Evolutionary conservation across 192 early-diverging fungal species (phyloP), one percentile per base, ranked within the genome.

Genomic region (Podila epigama): DNA sequence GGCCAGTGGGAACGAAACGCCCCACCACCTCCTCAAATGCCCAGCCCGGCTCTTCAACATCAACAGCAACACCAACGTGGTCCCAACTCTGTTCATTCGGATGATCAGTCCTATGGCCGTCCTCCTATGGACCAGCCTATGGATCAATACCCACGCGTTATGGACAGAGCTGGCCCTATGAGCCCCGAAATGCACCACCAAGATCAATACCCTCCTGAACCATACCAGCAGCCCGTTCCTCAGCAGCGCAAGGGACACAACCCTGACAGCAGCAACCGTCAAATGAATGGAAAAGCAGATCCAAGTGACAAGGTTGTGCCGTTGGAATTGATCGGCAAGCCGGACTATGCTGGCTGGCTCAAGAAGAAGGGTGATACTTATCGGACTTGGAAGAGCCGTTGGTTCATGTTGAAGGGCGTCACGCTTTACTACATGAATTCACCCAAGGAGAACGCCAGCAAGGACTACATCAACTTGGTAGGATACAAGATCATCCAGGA

Each of bases 401-500:
- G 79, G 82, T 88, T 85, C 69, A 80, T 88, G 27, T 58, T 88
- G 22, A 86, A 88, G 58, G 86, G 82, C 5, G 55, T 66, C 8
- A 81, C 82, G 31, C 42, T 88, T 11, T 88, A 79, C 58, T 87
- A 87, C 59, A 84, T 88, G 48, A 85, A 87, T 50, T 75, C 73
- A 31, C 84, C 80, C 28, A 82, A 79, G 65, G 70, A 85, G 67
- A 69, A 75, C 20, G 60, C 81, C 32, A 83, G 81, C 58, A 86
- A 84, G 35, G 87, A 86, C 20, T 79, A 79, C 34, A 83, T 88
- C 28, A 84, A 88, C 50, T 50, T 88, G 35, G 69, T 70, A 34
- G 87, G 87, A 12, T 88, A 88, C 57, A 78, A 78, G 36, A 80
- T 88, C n/a, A 79, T 87, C 44, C 65, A 79, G 18, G 87, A 88